Evolutionary conservation across 805 yeast genomes (phyloP).

Genomic region (Pichia insulana): DNA sequence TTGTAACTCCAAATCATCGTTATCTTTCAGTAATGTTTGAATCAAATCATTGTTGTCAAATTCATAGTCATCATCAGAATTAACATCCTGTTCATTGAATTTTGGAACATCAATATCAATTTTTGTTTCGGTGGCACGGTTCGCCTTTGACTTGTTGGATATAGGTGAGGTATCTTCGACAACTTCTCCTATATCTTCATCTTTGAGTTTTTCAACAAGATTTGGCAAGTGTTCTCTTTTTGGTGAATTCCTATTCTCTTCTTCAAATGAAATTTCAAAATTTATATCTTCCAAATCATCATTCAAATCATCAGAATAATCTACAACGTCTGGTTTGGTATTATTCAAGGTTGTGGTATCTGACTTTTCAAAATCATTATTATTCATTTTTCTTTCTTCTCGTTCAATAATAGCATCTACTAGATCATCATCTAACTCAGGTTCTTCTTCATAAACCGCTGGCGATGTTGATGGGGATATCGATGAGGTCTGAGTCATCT

Average conservation of each 20-base stretch:
- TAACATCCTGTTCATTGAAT: constrained; percentile 34
- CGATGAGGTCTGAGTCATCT: constrained; percentile 6
- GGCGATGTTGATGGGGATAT: constrained; percentile 3
- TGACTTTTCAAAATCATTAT: constrained; percentile 23
- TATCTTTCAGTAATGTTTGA: constrained; percentile 30
- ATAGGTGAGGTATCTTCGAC: constrained; percentile 17
- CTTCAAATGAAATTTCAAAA: constrained; percentile 12
- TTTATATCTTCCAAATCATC: constrained; percentile 21
- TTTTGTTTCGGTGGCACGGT: constrained; percentile 6
- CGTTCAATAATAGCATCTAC: constrained; percentile 35
- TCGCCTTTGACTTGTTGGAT: constrained; percentile 16
- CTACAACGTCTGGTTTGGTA: not conserved
- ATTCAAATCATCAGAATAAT: constrained; percentile 4
- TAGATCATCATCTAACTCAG: constrained; percentile 33
- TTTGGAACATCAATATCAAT: constrained; percentile 41
- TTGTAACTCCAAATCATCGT: constrained; percentile 30
- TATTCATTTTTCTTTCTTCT: constrained; percentile 31
- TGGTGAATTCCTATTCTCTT: constrained; percentile 26
- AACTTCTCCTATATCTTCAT: constrained; percentile 60
- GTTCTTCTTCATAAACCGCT: constrained; percentile 26
- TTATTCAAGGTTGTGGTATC: not conserved
- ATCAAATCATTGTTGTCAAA: constrained; percentile 41
- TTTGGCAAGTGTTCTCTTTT: constrained; percentile 1
- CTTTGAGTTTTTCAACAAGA: constrained; percentile 23
- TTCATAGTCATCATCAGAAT: constrained; percentile 60